Conservation (phyloP, 2,329 filamentous ascomycete genomes). For the Trichoderma simmonsii region DNA sequence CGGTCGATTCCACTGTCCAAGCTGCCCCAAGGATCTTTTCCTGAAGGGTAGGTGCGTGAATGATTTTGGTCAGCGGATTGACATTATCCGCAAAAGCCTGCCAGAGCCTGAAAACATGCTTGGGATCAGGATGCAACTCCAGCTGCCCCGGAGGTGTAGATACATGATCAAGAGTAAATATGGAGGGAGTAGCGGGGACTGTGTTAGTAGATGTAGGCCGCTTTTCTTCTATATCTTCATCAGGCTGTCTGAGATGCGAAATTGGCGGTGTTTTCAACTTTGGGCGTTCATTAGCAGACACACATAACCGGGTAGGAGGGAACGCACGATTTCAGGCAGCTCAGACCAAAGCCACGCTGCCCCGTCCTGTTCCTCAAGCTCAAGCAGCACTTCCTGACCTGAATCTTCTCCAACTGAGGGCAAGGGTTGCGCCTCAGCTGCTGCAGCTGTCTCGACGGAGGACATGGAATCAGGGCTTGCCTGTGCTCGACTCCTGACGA, state of each 20-base stretch:
- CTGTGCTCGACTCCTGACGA: neutral
- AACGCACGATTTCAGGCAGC: neutral
- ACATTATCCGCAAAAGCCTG: conserved; percentile 71
- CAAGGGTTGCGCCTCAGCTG: neutral
- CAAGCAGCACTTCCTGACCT: too few relatives aligned
- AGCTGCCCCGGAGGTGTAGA: neutral
- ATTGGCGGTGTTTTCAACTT: conserved; percentile 6
- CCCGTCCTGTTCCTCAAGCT: neutral
- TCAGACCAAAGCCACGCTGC: neutral
- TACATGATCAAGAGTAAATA: neutral
- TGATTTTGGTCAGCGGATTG: conserved; percentile 68
- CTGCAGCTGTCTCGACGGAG: neutral
- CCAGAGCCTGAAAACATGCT: conserved; percentile 69
- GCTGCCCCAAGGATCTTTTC: conserved; percentile 61
- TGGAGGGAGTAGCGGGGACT: neutral
- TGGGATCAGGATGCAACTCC: conserved; percentile 57
- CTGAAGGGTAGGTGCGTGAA: conserved; percentile 69
- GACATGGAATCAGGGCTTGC: neutral
- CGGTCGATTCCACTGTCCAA: conserved; percentile 51
- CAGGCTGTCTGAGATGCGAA: neutral
- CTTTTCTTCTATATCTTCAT: neutral
- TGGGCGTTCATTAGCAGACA: neutral
- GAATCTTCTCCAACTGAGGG: neutral
- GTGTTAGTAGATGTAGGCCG: neutral
- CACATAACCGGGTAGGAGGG: neutral